Base-by-base conservation (phyloP, 108 stramenopile species). In the Nitzschia sp. region DNA sequence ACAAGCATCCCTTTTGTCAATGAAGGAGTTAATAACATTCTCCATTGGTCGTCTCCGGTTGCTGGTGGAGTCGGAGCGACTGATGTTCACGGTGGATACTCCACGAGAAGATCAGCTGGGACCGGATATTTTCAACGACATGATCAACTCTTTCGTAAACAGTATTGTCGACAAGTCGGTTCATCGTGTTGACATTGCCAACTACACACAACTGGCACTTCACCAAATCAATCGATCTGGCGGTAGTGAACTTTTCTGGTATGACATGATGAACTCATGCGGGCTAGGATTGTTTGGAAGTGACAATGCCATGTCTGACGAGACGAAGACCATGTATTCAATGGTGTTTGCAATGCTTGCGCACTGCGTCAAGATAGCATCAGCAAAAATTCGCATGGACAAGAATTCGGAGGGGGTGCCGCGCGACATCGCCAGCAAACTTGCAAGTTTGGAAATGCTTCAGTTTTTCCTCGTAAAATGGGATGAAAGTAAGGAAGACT, bases 241-340 rank as follows among this genome's bases (percentile, higher is more conserved):
- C 6, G 92, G 92, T 9, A 89, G 86, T 51, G 92, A 93, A 65
- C 69, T 93, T 3, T 93, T 93, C 68, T 93, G 92, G 92, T 80
- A 91, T 65, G 92, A 93, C 65, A 91, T 93, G 92, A 89, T 88
- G 50, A 80, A 81, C 69, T 71, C 77, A 8, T 91, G 89, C 65
- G 92, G 89, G 6, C 34, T 14, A 34, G 85, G 83, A 34, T 63
- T 93, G 43, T 93, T 93, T 62, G 86, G 83, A 25, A 71, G 70
- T 39, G 73, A 81, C 50, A 39, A 65, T 11, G 52, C 51, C 12
- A 63, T 83, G 21, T 39, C 53, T 11, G 65, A 70, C 25, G 70
- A 57, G 62, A 69, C 69, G 1, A 58, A 72, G 42, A 63, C 76
- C 51, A 53, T 82, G 58, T 86, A 75, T 72, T 77, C 83, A 15